These are phyloP conservation scores for Oidiodendron maius DNA, from an alignment of 495 filamentous ascomycete species.

Conservation along the genomic window DNA sequence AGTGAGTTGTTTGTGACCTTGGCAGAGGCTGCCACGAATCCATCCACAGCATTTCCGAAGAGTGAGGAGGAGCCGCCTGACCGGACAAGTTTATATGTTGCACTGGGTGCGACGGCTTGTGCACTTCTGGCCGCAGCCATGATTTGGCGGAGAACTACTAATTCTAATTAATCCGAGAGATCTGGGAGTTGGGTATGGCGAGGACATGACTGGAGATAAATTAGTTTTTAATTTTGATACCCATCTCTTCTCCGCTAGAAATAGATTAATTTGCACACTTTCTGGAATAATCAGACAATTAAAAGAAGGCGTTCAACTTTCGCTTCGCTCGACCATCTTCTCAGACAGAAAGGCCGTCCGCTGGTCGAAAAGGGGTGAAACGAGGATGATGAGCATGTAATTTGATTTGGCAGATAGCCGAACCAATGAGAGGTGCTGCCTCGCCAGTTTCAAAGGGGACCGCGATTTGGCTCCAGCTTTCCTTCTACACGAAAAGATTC, in stretches of 20 bases:
- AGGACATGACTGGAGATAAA: not conserved
- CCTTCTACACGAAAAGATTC: constrained; percentile 16
- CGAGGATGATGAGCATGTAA: too few species aligned
- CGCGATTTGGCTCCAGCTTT: constrained; percentile 20
- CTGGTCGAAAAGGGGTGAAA: too few species aligned
- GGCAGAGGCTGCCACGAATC: constrained; percentile 87
- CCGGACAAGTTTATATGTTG: constrained; percentile 78
- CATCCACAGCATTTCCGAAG: constrained; percentile 80
- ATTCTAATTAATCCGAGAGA: constrained; percentile 9
- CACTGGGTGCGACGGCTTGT: constrained; percentile 72
- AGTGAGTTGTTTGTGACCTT: constrained; percentile 80
- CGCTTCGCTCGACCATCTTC: too few species aligned
- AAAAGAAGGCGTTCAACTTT: too few species aligned
- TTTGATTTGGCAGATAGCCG: too few species aligned
- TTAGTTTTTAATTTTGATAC: constrained; percentile 12
- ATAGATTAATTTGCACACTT: not conserved
- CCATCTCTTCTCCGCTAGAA: constrained; percentile 8
- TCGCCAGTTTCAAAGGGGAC: constrained; percentile 16
- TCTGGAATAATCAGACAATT: not conserved
- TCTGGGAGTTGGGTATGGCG: not conserved
- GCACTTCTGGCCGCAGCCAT: constrained; percentile 76
- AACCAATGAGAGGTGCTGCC: constrained; percentile 12
- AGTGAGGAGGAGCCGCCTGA: constrained; percentile 77
- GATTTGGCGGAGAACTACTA: constrained; percentile 49
- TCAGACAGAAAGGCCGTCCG: too few species aligned